phyloP scores from a whole-genome alignment of 805 yeast genomes.

The Hanseniaspora taiwanica region DNA sequence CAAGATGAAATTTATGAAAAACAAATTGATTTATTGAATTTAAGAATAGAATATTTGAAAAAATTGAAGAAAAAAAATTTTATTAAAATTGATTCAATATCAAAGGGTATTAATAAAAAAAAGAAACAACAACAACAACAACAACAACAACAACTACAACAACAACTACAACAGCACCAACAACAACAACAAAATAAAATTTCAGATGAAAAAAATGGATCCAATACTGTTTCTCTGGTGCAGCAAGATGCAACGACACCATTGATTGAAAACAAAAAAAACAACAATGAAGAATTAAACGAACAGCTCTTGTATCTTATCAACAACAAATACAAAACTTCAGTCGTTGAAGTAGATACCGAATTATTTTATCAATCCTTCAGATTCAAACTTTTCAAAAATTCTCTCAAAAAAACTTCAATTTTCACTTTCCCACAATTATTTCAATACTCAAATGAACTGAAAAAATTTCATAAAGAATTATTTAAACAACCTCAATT shows the following conservation, averaged over 20 bases:
- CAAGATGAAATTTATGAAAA: constrained; percentile 15
- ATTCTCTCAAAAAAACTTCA: background rate
- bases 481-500: background rate
- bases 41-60: constrained; percentile 18
- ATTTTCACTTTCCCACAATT: background rate
- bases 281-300: background rate
- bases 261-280: too few species aligned
- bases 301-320: background rate
- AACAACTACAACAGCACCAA: too few species aligned
- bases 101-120: too few species aligned
- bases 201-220: too few species aligned
- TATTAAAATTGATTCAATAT: too few species aligned
- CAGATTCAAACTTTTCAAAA: background rate
- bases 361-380: background rate
- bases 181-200: too few species aligned
- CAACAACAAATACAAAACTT: background rate
- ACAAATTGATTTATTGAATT: constrained; percentile 17
- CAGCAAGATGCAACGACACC: too few species aligned
- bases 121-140: too few species aligned
- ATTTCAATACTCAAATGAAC: background rate
- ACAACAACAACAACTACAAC: too few species aligned
- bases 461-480: background rate
- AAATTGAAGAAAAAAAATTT: constrained; percentile 17
- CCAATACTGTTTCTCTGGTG: too few species aligned
- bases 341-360: background rate